Percentiles rank a stretch among this genome's conserved stretches.
Evolutionary conservation across 371 early-diverging fungal species (phyloP).

Genomic region (Actinomortierella ambigua): DNA sequence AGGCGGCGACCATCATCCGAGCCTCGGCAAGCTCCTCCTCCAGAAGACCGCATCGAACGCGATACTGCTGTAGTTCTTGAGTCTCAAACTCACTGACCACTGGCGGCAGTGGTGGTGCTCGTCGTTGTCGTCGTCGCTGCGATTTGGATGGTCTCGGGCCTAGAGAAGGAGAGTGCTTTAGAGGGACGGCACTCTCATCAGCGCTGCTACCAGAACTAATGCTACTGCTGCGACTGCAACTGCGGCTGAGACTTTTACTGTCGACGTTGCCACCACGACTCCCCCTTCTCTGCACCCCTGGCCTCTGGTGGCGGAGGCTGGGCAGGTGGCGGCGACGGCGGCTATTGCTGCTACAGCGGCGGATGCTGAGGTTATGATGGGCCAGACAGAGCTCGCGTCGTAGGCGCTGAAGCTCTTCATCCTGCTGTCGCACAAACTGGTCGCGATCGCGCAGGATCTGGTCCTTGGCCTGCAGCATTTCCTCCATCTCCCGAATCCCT

Average conservation of each 20-base stretch:
- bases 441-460: constrained; percentile 30
- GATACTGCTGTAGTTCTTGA: constrained; percentile 16
- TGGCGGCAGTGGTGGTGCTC: not conserved
- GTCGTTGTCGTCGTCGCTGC: too few species aligned
- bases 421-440: constrained; percentile 5
- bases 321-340: too few species aligned
- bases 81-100: constrained; percentile 25
- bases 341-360: too few species aligned
- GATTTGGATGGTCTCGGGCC: too few species aligned
- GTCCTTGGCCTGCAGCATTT: constrained; percentile 41
- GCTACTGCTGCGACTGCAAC: not conserved
- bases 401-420: not conserved
- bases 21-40: constrained; percentile 33
- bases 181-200: not conserved
- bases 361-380: too few species aligned
- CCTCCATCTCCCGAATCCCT: constrained; percentile 18
- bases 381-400: too few species aligned
- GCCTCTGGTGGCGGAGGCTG: too few species aligned
- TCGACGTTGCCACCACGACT: not conserved
- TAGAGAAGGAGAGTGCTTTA: too few species aligned
- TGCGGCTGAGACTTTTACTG: not conserved
- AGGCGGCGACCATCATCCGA: constrained; percentile 33
- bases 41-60: constrained; percentile 21
- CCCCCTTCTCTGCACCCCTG: too few species aligned
- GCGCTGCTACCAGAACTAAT: not conserved